Base-by-base conservation (phyloP, 495 filamentous ascomycete species). In the Thozetella sp. region DNA sequence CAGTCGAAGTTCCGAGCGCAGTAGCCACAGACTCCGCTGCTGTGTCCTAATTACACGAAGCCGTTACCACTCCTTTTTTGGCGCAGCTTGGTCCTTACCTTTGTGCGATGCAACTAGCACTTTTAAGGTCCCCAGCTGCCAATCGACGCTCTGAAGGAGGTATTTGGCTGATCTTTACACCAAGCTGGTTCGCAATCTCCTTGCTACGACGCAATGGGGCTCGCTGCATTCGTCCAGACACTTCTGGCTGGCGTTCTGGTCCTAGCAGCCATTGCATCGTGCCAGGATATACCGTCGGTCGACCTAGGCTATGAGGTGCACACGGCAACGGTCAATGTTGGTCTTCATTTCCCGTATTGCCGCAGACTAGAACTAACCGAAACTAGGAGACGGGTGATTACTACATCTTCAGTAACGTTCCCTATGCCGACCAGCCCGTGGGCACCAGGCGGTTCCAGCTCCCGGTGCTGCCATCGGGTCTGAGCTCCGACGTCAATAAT, bases 391-490 rank as follows among this genome's bases (percentile, higher is more conserved):
- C 62, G 12, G 64, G 64, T 0, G 23, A 61, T 12, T 64, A 64
- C 40, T 67, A 67, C 53, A 26, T 54, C 22, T 67, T 64, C 25
- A 64, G 34, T 53, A 67, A 67, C 22, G 56, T 67, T 22, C 56
- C 58, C 15, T 67, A 64, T 22, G 62, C 64, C 22, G 22, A 62
- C 23, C 64, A 64, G 24, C 64, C 64, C 1, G 23, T 62, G 4
- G 64, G 53, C 19, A 53, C 56, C 6, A 11, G 56, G n/a, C 61
- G 64, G 10, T 67, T 67, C 25, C 22, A 24, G 22, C 30, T 64
- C 30, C 58, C 64, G 11, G 52, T 56, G 12, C 30, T 58, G 0
- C 58, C 61, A 25, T 15, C 19, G 12, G 45, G 23, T 23, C 15
- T 30, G 9, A 30, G 40, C 13, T 20, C 6, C 17, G 46, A 25